A percentile compares a stretch with the other conserved stretches of the same genome.
These are phyloP conservation scores for Neonectria ditissima DNA, from an alignment of 2,329 filamentous ascomycete species.

Conservation along the genomic window DNA sequence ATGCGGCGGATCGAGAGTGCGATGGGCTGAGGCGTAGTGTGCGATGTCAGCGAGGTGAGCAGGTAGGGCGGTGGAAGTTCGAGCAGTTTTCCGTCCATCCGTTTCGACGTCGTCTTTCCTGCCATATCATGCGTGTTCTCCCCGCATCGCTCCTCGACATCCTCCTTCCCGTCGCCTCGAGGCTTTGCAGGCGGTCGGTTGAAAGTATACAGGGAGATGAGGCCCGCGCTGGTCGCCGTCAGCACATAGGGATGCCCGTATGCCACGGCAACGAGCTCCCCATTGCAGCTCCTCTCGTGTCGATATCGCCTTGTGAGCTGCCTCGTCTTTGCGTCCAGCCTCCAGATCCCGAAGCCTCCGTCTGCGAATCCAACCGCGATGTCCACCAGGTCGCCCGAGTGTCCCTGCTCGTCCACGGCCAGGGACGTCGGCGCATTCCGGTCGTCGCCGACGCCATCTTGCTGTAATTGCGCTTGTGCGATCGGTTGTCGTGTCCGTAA, in stretches of 20 bases:
- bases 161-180: conserved; percentile 16
- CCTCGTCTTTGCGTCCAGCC: conserved; percentile 60
- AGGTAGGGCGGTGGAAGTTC: conserved; percentile 55
- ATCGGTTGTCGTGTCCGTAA: conserved; percentile 72
- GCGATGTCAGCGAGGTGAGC: conserved; percentile 82
- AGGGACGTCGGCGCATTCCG: conserved; percentile 69
- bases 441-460: conserved; percentile 34
- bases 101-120: conserved; percentile 4
- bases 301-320: conserved; percentile 65
- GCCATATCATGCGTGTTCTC: neutral
- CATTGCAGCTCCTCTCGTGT: conserved; percentile 72
- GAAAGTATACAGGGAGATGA: conserved; percentile 82
- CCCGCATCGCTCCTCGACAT: neutral
- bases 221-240: conserved; percentile 79
- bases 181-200: conserved; percentile 40
- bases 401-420: conserved; percentile 69
- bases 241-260: conserved; percentile 81
- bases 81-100: neutral
- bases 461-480: conserved; percentile 57
- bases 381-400: conserved; percentile 61
- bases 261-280: conserved; percentile 76
- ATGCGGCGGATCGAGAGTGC: conserved; percentile 84
- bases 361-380: conserved; percentile 77
- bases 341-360: conserved; percentile 79
- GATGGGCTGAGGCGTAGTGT: conserved; percentile 81